These are phyloP conservation scores for Delphinella strobiligena DNA, from an alignment of 2,329 filamentous ascomycete genomes.

Conservation along the genomic window DNA sequence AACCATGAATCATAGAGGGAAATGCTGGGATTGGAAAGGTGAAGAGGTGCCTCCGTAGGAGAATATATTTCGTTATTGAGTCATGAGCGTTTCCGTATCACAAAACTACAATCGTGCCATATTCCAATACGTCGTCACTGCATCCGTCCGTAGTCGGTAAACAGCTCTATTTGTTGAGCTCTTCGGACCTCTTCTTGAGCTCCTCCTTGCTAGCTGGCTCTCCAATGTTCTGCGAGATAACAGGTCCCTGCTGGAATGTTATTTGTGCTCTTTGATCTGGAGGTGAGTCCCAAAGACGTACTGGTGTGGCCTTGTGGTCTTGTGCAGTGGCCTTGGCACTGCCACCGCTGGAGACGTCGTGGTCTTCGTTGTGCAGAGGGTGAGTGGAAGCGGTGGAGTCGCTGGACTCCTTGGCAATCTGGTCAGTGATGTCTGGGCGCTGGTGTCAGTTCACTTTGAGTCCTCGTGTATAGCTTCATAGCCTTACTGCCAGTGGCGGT, in stretches of 20 bases:
- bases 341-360: slow-evolving; percentile 22
- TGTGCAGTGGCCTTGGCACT: slow-evolving; percentile 22
- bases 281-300: slow-evolving; percentile 14
- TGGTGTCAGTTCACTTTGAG: slow-evolving; percentile 4
- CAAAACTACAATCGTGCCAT: background rate
- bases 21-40: slow-evolving; percentile 59
- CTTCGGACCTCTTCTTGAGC: slow-evolving; percentile 36
- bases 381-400: slow-evolving; percentile 28
- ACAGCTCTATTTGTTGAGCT: slow-evolving; percentile 35
- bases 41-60: slow-evolving; percentile 46
- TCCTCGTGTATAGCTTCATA: too few relatives aligned
- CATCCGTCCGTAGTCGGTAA: too few relatives aligned
- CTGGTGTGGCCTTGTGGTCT: slow-evolving; percentile 30
- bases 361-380: slow-evolving; percentile 21
- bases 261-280: slow-evolving; percentile 2
- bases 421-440: slow-evolving; percentile 29
- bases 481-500: slow-evolving; percentile 26
- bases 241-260: slow-evolving; percentile 26
- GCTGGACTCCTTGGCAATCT: slow-evolving; percentile 32
- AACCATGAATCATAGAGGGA: slow-evolving; percentile 42
- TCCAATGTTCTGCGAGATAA: slow-evolving; percentile 31
- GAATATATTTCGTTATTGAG: background rate
- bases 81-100: background rate
- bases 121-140: too few relatives aligned
- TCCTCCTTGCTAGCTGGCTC: slow-evolving; percentile 36